Percentiles rank a stretch among this genome's conserved stretches.
Evolutionary conservation across 2,329 filamentous ascomycete genomes (phyloP).

Genomic region (Intubia oerlemansii): DNA sequence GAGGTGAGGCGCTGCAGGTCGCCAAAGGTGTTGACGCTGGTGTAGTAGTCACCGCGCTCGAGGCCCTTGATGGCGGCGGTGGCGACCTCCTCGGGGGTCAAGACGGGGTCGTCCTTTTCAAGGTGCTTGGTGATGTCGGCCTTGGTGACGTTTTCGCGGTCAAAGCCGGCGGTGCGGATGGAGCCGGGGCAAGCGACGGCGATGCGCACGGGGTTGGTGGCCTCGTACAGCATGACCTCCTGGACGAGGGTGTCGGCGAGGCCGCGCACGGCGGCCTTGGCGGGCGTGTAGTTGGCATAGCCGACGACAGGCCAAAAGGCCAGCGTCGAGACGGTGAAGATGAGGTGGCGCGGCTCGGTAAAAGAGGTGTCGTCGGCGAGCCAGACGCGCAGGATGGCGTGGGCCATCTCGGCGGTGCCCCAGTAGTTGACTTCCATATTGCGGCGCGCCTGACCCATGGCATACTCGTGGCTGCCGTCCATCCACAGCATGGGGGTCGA

Average conservation of each 20-base stretch:
- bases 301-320: conserved; percentile 62
- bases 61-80: conserved; percentile 45
- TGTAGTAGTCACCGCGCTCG: conserved; percentile 59
- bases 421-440: conserved; percentile 94
- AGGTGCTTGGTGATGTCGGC: conserved; percentile 58
- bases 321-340: conserved; percentile 65
- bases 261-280: conserved; percentile 67
- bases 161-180: conserved; percentile 56
- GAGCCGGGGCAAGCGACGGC: conserved; percentile 71
- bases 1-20: conserved; percentile 44
- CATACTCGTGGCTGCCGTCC: conserved; percentile 37
- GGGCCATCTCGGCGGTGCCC: conserved; percentile 67
- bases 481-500: conserved; percentile 57
- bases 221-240: conserved; percentile 72
- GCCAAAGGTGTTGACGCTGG: conserved; percentile 56
- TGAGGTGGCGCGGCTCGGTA: conserved; percentile 46
- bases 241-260: conserved; percentile 68
- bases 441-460: conserved; percentile 40
- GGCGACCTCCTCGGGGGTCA: conserved; percentile 63
- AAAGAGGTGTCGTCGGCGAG: conserved; percentile 28
- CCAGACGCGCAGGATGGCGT: conserved; percentile 60
- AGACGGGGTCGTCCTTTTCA: conserved; percentile 63
- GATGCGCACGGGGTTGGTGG: conserved; percentile 39
- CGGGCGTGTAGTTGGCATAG: conserved; percentile 64
- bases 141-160: conserved; percentile 57